Evolutionary conservation across 2,329 filamentous ascomycete species (phyloP).

Genomic region (Cladobotryum mycophilum): DNA sequence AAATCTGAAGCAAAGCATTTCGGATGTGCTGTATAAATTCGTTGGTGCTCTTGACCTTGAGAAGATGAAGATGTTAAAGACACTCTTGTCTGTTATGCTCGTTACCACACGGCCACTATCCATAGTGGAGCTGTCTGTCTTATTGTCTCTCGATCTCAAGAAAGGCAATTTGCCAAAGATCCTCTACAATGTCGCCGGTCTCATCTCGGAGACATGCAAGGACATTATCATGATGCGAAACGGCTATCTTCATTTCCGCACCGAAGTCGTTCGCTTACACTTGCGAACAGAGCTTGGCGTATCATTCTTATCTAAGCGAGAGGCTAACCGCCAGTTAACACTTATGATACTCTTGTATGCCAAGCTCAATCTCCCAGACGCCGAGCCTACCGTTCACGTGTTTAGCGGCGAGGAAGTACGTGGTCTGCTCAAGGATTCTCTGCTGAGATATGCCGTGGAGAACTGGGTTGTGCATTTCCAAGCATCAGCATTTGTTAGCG

Average conservation of each 20-base stretch:
- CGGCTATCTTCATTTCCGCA: slow-evolving; percentile 32
- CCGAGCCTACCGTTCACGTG: too few relatives aligned
- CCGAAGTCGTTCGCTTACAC: slow-evolving; percentile 26
- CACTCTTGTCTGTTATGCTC: slow-evolving; percentile 30
- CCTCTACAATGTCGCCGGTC: slow-evolving; percentile 13
- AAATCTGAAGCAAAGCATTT: slow-evolving; percentile 9
- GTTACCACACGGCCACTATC: slow-evolving; percentile 26
- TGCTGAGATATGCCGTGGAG: slow-evolving; percentile 29
- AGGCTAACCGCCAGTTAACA: slow-evolving; percentile 29
- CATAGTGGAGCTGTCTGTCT: slow-evolving; percentile 25
- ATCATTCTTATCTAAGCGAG: slow-evolving; percentile 23
- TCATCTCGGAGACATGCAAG: slow-evolving; percentile 15
- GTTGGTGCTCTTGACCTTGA: slow-evolving; percentile 12
- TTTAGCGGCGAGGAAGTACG: slow-evolving; percentile 5
- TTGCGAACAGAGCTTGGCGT: slow-evolving; percentile 27
- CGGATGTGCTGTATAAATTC: slow-evolving; percentile 11
- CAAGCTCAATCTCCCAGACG: slow-evolving; percentile 9
- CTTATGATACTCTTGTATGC: slow-evolving; percentile 30
- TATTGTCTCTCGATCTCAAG: slow-evolving; percentile 25
- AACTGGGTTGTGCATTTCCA: slow-evolving; percentile 33
- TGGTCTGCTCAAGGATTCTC: slow-evolving; percentile 20
- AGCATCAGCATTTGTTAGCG: slow-evolving; percentile 19
- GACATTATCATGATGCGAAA: slow-evolving; percentile 27
- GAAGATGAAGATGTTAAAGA: slow-evolving; percentile 14
- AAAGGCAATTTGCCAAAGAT: not conserved